Evolutionary conservation across 2,329 filamentous ascomycete genomes (phyloP).

Genomic region (Fusarium clavum): DNA sequence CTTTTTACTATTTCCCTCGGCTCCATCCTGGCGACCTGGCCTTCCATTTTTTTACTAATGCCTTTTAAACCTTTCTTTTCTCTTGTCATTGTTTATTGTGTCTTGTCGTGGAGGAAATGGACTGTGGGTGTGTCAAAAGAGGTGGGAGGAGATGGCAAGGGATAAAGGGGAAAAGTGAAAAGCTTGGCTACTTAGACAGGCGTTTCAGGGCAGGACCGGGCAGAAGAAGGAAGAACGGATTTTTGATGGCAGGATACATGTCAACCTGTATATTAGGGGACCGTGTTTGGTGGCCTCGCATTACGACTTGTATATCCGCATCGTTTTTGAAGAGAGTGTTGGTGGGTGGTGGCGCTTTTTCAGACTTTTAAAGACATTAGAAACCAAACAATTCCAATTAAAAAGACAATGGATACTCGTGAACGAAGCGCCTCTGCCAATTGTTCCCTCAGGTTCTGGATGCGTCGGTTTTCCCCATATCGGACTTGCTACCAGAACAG

Average conservation of each 20-base stretch:
- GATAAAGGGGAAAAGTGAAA: constrained; percentile 23
- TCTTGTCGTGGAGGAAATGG: constrained; percentile 29
- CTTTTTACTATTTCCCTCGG: constrained; percentile 40
- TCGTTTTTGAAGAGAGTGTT: constrained; percentile 14
- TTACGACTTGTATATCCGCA: constrained; percentile 32
- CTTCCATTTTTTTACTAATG: constrained; percentile 44
- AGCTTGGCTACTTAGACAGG: constrained; percentile 40
- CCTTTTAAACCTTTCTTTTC: constrained; percentile 36
- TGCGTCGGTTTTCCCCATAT: not conserved
- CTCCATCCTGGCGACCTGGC: constrained; percentile 48
- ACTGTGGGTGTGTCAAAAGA: constrained; percentile 38
- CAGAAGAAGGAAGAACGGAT: constrained; percentile 5
- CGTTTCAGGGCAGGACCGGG: constrained; percentile 19
- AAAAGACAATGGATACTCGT: constrained; percentile 35
- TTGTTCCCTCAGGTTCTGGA: not conserved
- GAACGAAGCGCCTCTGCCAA: not conserved
- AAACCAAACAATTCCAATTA: constrained; percentile 37
- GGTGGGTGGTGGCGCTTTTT: constrained; percentile 26
- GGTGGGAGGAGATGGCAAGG: constrained; percentile 37
- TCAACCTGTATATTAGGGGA: constrained; percentile 45
- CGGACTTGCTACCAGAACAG: not conserved
- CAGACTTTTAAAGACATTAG: constrained; percentile 40
- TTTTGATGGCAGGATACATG: constrained; percentile 35
- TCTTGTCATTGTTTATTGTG: constrained; percentile 40
- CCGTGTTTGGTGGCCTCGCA: constrained; percentile 34